Evolutionary conservation across 2,329 filamentous ascomycete genomes (phyloP), one percentile per base, ranked within the genome.

Genomic region (Botrytis sinoallii): DNA sequence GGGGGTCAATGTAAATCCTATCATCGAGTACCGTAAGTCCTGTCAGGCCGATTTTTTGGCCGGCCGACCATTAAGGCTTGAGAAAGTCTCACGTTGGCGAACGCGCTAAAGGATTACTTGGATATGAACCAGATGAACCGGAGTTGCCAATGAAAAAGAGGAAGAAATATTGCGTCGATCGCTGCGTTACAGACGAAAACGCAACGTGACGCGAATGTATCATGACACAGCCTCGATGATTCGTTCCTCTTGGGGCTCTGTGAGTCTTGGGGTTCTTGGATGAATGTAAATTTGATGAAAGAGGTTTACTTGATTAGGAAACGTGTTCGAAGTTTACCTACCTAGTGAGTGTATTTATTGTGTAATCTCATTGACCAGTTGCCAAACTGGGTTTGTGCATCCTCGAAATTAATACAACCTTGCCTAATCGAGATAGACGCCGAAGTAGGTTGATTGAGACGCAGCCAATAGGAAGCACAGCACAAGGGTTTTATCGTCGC

Each of bases 401-500:
- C 60, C 60, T 73, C 73, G 74, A 74, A 63, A 38, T n/a, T 14
- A 73, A 75, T 76, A 72, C 73, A 78, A 76, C 77, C 76, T 78
- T 79, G 71, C 79, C 79, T 75, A 77, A 80, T 80, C 77, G 75
- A 80, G 79, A 79, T 80, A 79, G 77, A 77, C 78, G 79, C 79
- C 79, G 79, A 79, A 42, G 75, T 69, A 76, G 75, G 75, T 73
- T 70, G 73, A 76, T 71, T 64, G 72, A 75, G 76, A 64, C 75
- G 75, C 75, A 71, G 63, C 79, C 78, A 80, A 79, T 80, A 61
- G 76, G 65, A 74, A 46, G 68, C 16, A 22, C 71, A 74, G 61
- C 73, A 72, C 79, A 78, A 75, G 79, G 79, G 74, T 77, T 22
- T 25, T 46, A 40, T 42, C 66, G 55, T 72, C 76, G 76, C 77